Base-by-base conservation (phyloP, 2,329 filamentous ascomycete species). In the Scedosporium apiospermum region DNA sequence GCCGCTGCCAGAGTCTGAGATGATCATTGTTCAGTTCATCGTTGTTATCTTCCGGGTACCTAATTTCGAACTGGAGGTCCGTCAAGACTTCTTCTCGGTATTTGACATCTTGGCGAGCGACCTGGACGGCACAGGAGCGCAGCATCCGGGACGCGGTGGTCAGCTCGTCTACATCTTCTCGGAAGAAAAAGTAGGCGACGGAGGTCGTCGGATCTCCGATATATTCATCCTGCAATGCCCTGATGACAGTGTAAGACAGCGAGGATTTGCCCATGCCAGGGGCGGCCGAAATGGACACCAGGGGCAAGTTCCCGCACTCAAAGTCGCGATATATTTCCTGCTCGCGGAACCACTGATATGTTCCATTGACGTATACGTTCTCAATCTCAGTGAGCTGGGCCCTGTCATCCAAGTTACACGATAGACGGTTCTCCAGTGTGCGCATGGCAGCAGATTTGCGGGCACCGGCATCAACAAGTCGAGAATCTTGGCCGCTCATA, bases 131-230 rank as follows among this genome's bases (percentile, higher is more conserved):
- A 30, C 59, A 61, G 7, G 59, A 53, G 6, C 44, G 59, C 46
- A 61, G 12, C 59, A 61, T 53, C 27, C 26, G n/a, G 3, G 44
- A 9, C 2, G 18, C 59, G 3, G 23, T 53, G 9, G 16, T 41
- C 14, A 34, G 14, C 7, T 61, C 59, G 34, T 26, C 34, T 38
- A 38, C 51, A 16, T 74, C 73, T 49, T 75, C 73, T 1, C 72
- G 71, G 62, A 76, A 76, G 58, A 74, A 76, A 61, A 74, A 77
- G 49, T 75, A 71, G 1, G 66, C 68, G 1, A 70, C 68, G 18
- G 68, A 69, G 0, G 68, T 68, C 0, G 62, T 42, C 2, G 67
- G 26, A 16, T 71, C 68, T 0, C 66, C 65, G 0, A 55, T 27
- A 0, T 65, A 67, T 9, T 63, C 46, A 0, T 65, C 49, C 0